Percentiles rank a stretch among this genome's conserved stretches.
phyloP scores from a whole-genome alignment of 768 basidiomycete species.

The Boletus bicolor region DNA sequence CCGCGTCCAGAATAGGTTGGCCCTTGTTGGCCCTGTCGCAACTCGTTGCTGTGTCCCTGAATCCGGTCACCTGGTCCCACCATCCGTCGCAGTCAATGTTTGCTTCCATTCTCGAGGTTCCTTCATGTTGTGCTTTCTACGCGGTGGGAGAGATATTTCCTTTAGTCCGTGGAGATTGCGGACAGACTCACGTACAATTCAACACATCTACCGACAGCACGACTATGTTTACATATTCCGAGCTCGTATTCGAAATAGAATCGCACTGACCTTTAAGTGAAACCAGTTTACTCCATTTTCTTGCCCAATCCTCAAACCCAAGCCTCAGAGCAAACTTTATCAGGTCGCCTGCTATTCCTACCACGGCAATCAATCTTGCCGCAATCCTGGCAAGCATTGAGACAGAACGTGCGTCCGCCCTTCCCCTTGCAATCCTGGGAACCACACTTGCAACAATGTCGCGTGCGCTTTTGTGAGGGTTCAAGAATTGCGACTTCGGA shows the following conservation, averaged over 20 bases:
- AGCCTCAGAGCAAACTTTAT: constrained; percentile 66
- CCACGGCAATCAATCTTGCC: constrained; percentile 78
- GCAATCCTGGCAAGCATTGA: constrained; percentile 76
- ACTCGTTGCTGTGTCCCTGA: background rate
- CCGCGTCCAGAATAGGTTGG: background rate
- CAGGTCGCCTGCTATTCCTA: constrained; percentile 73
- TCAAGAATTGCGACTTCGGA: constrained; percentile 32
- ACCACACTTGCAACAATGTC: constrained; percentile 83
- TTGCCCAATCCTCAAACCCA: constrained; percentile 30
- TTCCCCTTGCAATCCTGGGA: constrained; percentile 81
- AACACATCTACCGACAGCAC: constrained; percentile 7
- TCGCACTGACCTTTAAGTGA: background rate
- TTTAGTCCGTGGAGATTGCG: background rate
- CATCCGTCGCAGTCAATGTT: background rate
- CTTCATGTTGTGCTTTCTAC: background rate
- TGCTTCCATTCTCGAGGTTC: background rate
- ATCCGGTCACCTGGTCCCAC: background rate
- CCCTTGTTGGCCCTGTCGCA: background rate
- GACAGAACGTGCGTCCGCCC: constrained; percentile 71
- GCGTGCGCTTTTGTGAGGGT: constrained; percentile 54
- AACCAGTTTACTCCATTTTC: background rate
- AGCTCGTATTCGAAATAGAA: background rate
- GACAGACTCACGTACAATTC: background rate
- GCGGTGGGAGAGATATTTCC: background rate
- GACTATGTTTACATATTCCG: constrained; percentile 10